Evolutionary conservation across 805 yeast species (phyloP), one percentile per base, ranked within the genome.

Genomic region (Candida arabinofermentans): DNA sequence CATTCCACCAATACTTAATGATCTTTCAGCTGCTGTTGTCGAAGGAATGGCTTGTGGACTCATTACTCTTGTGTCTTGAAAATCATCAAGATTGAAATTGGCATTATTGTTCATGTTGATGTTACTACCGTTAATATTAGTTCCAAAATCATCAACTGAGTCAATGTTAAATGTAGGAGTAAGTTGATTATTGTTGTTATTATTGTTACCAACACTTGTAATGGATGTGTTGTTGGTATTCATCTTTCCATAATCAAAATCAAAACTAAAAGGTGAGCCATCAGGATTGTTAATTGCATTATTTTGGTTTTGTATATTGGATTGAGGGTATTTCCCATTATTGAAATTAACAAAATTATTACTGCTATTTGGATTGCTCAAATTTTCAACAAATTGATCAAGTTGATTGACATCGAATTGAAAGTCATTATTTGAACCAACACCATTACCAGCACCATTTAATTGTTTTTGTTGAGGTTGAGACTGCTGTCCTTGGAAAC

Each of bases 321-420:
- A 3, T 9, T 30, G 24, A 5, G 34, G 6, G 18, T 22, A 38
- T 18, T 14, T 24, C 17, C 34, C 39, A n/a, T 21, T 19, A 5
- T 33, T 31, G n/a, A 19, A 33, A 27, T 9, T 26, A 10, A n/a
- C 37, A 33, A 24, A 24, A 19, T 24, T 24, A n/a, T n/a, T n/a
- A n/a, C n/a, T n/a, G 13, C 13, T n/a, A 16, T 26, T 39, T 29
- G 40, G 40, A 14, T 38, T 32, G 19, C 39, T 43, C 30, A 49
- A 24, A 32, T 43, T 48, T 14, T 46, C 49, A 5, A 43, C 47
- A 39, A 47, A 46, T 16, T 42, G 41, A 35, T 51, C 54, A n/a
- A 50, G 42, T 22, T 44, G 47, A 17, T 41, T 40, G 21, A 48
- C 16, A 19, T 48, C 43, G 17, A 30, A 36, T 24, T 40, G 37